phyloP scores from a whole-genome alignment of 345 rosid species.

The Euclidium syriacum region DNA sequence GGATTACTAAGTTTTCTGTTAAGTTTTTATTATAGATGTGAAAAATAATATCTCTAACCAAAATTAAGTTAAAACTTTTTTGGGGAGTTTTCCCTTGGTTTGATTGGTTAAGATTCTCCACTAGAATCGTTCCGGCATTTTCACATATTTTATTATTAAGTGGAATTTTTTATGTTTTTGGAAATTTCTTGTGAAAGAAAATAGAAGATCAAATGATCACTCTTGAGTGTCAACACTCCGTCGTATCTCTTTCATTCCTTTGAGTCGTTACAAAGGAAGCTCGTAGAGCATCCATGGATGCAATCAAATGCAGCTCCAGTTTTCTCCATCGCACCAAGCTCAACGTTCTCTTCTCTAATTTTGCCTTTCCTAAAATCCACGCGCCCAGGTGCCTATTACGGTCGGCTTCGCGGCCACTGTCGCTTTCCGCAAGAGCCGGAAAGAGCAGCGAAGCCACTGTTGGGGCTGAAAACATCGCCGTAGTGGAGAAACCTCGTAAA shows the following conservation, averaged over 20 bases:
- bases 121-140: neutral
- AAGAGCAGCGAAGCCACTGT: constrained; percentile 32
- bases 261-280: neutral
- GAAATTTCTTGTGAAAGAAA: too few species aligned
- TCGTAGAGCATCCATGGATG: constrained; percentile 25
- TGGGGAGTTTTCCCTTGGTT: too few species aligned
- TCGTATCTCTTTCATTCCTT: neutral
- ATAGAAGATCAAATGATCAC: constrained; percentile 3
- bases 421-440: constrained; percentile 21
- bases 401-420: constrained; percentile 10
- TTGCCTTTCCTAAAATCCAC: neutral
- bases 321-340: constrained; percentile 10
- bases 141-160: neutral
- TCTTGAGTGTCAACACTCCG: constrained; percentile 20
- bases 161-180: neutral
- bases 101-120: too few species aligned
- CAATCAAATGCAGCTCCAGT: constrained; percentile 16
- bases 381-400: neutral
- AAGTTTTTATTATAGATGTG: too few species aligned
- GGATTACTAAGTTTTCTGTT: too few species aligned
- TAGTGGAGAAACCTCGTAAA: constrained; percentile 43
- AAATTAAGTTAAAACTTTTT: too few species aligned
- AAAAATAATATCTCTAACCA: too few species aligned
- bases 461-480: constrained; percentile 39
- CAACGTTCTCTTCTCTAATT: constrained; percentile 11